Evolutionary conservation across 257 asterid genomes (phyloP), one percentile per base, ranked within the genome.

Genomic region (Eustoma russellianum): DNA sequence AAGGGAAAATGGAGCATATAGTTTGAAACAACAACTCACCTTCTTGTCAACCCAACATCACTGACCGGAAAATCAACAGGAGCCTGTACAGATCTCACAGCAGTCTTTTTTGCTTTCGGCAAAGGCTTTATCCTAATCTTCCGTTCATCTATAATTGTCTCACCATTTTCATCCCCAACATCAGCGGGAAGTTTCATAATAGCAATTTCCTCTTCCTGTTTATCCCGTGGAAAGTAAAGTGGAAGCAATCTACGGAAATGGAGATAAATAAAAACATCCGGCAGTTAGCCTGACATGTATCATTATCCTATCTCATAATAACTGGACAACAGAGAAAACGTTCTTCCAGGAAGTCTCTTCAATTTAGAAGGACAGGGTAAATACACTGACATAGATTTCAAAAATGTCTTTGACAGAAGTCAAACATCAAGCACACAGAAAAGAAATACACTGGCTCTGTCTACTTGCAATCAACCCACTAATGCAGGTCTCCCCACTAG

Each of bases 121-220:
- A 92, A 63, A 50, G 99, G 88, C 62, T 77, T 70, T 76, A 92
- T 92, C 76, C 97, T 81, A 75, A 92, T 92, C 72, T 92, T 83
- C 50, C 99, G 93, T 65, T 92, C 99, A 66, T 79, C 93, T 50
- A 83, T 83, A 54, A 77, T 72, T 43, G 97, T 85, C 67, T 85
- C 99, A 41, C 99, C 99, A 78, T 92, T 85, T 79, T 88, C 97
- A 81, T 92, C 99, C 59, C 99, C 99, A 64, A 92, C 99, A 74
- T 92, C 99, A 33, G 93, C 91, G 54, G 99, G 99, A 61, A 92
- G 95, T 76, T 88, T 92, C 28, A 78, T 67, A 41, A 74, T 63
- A 51, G 94, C 95, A 41, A 83, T 70, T 71, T 77, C 85, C 74
- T 88, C 99, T 74, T 92, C 99, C 40, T 74, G 82, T 47, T 78